Evolutionary conservation across 352 stramenopile genomes (phyloP).

Genomic region (Phytophthora sp.): DNA sequence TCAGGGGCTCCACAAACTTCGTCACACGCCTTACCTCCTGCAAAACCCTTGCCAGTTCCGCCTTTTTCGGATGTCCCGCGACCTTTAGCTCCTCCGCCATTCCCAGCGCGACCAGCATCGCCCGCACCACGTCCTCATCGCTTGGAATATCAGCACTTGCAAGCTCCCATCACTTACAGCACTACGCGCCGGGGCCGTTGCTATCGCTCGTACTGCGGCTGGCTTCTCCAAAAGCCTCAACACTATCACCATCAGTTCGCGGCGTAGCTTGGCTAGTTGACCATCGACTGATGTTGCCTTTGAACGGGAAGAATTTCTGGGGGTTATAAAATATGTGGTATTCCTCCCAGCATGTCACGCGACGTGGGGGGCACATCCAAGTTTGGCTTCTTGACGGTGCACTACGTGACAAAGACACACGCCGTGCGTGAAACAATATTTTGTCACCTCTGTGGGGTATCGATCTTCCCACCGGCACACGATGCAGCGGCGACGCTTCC

Average conservation of each 20-base stretch:
- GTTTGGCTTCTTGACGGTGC: not conserved
- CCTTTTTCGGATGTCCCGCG: too few relatives aligned
- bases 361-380: not conserved
- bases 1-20: too few relatives aligned
- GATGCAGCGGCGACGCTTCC: too few relatives aligned
- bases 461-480: too few relatives aligned
- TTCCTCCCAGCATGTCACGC: constrained; percentile 7
- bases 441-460: too few relatives aligned
- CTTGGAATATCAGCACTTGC: not conserved
- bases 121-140: too few relatives aligned
- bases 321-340: not conserved
- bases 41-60: too few relatives aligned
- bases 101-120: too few relatives aligned
- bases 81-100: too few relatives aligned
- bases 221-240: not conserved
- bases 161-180: too few relatives aligned
- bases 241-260: not conserved
- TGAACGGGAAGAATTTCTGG: not conserved
- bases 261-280: not conserved
- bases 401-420: constrained; percentile 3
- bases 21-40: too few relatives aligned
- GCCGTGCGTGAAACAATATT: too few relatives aligned
- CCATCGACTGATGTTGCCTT: not conserved
- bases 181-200: not conserved
- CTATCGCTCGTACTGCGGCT: not conserved